phyloP scores from a whole-genome alignment of 352 stramenopile genomes.

The Pythium scleroteichum region DNA sequence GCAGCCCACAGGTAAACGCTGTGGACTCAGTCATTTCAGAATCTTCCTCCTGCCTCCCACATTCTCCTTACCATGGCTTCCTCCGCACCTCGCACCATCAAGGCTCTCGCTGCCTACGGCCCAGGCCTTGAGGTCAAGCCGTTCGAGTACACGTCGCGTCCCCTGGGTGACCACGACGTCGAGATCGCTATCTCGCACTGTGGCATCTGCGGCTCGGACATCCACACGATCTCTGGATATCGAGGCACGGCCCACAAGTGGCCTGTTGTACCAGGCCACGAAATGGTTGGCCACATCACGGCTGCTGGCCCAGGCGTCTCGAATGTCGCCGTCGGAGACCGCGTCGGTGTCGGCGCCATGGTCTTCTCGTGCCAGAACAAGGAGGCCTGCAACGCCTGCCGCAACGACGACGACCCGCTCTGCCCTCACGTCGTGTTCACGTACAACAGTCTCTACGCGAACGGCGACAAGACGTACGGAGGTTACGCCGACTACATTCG shows the following conservation, averaged over 20 bases:
- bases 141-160: slow-evolving; percentile 18
- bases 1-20: too few relatives aligned
- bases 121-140: slow-evolving; percentile 12
- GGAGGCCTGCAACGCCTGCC: slow-evolving; percentile 13
- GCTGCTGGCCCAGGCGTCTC: slow-evolving; percentile 7
- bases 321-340: slow-evolving; percentile 15
- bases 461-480: slow-evolving; percentile 24
- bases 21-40: not conserved
- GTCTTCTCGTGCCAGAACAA: slow-evolving; percentile 18
- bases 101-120: slow-evolving; percentile 15
- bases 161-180: slow-evolving; percentile 24
- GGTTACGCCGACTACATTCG: slow-evolving; percentile 33
- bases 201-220: slow-evolving; percentile 32
- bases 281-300: slow-evolving; percentile 31
- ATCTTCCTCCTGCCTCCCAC: not conserved
- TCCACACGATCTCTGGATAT: slow-evolving; percentile 27
- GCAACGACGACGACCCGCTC: slow-evolving; percentile 8
- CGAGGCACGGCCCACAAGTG: slow-evolving; percentile 24
- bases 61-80: not conserved
- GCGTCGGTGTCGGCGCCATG: slow-evolving; percentile 23
- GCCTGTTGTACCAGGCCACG: slow-evolving; percentile 29
- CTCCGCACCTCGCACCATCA: slow-evolving; percentile 10
- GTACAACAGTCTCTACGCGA: slow-evolving; percentile 19
- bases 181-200: slow-evolving; percentile 33
- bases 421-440: slow-evolving; percentile 18